Evolutionary conservation across 176 grass and related monocot genomes (phyloP), one percentile per base, ranked within the genome.

Genomic region (Aechmea fasciata): DNA sequence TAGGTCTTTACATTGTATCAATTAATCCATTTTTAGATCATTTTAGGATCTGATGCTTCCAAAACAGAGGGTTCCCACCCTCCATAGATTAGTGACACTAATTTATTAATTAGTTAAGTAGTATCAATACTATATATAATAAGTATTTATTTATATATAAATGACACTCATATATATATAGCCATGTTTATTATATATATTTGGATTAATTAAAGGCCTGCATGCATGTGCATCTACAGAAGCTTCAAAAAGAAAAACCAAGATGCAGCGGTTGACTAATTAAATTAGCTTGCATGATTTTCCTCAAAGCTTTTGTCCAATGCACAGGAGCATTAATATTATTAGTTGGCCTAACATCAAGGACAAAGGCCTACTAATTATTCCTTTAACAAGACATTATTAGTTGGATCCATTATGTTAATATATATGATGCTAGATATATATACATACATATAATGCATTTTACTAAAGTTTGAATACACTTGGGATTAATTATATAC

Each of bases 181-280:
- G 11, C 10, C 25, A 26, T 26, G 25, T 2, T 26, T 26, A 26
- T 2, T 1, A 26, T 2, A 26, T 2, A 26, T 26, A 26, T 26
- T 57, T 59, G 54, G 54, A 59, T 17, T 59, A 59, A 61, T 15
- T 18, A 22, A 61, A 18, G 15, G 15, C 55, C 55, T 0, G 51
- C 70, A 59, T 70, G 64, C 70, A 59, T 70, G 64, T 85, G 77
- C 75, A 76, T 73, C 72, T 77, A 80, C 48, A 77, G 77, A 87
- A 87, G 65, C 73, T 87, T 83, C 81, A 80, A 55, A 41, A 49
- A 29, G 33, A 14, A 33, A 67, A 67, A 41, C 11, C 33, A 11
- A 29, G 24, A 48, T 9, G 65, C 13, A 33, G 33, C 29, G 14
- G 15, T 67, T 48, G 65, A 67, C 29, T 67, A 49, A 26, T 26